A percentile compares a stretch with the other conserved stretches of the same genome.
Conservation (phyloP, 2,329 filamentous ascomycete genomes). For the Rhytidhysteron rufulum region DNA sequence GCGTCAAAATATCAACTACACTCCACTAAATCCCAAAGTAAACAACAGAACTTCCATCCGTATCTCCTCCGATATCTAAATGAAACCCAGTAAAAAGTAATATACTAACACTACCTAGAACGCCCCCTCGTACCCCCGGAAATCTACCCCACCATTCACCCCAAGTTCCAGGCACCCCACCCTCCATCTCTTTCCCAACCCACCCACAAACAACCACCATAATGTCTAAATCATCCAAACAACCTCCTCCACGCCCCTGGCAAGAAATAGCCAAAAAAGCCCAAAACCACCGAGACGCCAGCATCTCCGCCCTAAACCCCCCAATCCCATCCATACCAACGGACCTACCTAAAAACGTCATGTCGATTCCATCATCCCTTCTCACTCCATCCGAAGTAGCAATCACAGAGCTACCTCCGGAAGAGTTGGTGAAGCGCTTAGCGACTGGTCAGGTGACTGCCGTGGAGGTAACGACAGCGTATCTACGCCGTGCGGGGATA, state of each 20-base stretch:
- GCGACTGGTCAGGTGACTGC: conserved; percentile 18
- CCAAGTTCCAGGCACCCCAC: not conserved
- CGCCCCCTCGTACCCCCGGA: too few relatives aligned
- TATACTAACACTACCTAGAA: too few relatives aligned
- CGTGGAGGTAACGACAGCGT: conserved; percentile 21
- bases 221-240: conserved; percentile 8
- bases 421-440: conserved; percentile 16
- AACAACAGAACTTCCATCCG: too few relatives aligned
- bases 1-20: too few relatives aligned
- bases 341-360: conserved; percentile 16
- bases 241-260: conserved; percentile 15
- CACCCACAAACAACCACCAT: too few relatives aligned
- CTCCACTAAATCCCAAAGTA: too few relatives aligned
- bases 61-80: too few relatives aligned
- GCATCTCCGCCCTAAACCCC: conserved; percentile 16
- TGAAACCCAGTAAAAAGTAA: too few relatives aligned
- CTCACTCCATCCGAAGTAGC: conserved; percentile 10
- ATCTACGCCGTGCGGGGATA: conserved; percentile 21
- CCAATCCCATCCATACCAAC: conserved; percentile 14
- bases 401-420: conserved; percentile 18
- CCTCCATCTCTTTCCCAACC: not conserved
- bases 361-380: conserved; percentile 13
- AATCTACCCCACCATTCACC: not conserved
- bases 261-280: conserved; percentile 22
- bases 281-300: conserved; percentile 21